Evolutionary conservation across 331 rosid genomes (phyloP).

Genomic region (Quercus lobata): DNA sequence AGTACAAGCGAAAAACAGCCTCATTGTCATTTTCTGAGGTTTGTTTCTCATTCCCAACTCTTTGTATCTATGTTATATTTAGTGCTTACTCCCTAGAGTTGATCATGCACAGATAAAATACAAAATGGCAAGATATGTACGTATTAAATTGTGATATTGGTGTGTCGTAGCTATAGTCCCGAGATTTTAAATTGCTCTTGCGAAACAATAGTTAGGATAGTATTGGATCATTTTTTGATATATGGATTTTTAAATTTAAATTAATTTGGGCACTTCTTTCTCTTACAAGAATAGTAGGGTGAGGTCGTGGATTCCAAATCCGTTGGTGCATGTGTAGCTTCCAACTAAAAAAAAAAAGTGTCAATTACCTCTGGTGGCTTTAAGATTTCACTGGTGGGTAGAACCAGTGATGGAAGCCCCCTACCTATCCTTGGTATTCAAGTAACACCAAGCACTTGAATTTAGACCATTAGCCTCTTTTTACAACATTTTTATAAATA

Average conservation of each 20-base stretch:
- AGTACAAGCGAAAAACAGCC: slow-evolving; percentile 65
- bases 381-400: background rate
- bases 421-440: background rate
- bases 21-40: slow-evolving; percentile 95
- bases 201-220: background rate
- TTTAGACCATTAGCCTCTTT: background rate
- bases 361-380: background rate
- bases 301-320: too few species aligned
- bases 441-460: background rate
- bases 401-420: background rate
- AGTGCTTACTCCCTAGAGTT: background rate
- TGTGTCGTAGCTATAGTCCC: background rate
- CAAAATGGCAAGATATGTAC: background rate
- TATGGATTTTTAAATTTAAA: background rate
- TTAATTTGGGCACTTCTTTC: too few species aligned
- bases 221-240: background rate
- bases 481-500: background rate
- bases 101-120: background rate
- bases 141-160: background rate
- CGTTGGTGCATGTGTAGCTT: too few species aligned
- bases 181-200: background rate
- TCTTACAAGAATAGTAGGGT: too few species aligned
- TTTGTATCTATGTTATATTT: background rate
- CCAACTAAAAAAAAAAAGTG: too few species aligned
- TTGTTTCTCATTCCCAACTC: slow-evolving; percentile 21